Evolutionary conservation across 2,329 filamentous ascomycete genomes (phyloP).

Genomic region (Claviceps quebecensis): DNA sequence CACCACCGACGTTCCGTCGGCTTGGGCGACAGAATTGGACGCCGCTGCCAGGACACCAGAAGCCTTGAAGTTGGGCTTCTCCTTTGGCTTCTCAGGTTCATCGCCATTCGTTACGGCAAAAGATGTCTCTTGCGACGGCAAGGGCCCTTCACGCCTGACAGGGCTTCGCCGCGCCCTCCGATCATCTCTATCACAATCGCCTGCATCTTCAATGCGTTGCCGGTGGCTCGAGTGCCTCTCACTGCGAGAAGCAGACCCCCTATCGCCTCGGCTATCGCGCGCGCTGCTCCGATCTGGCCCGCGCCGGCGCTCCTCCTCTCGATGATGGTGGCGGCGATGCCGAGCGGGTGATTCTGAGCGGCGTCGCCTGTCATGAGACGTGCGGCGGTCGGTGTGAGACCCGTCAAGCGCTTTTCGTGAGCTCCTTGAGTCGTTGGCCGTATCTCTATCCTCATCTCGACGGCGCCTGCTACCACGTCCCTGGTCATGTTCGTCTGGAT

Average conservation of each 20-base stretch:
- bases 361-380: constrained; percentile 18
- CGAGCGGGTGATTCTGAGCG: constrained; percentile 16
- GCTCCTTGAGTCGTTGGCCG: constrained; percentile 9
- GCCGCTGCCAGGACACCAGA: constrained; percentile 78
- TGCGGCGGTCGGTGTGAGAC: constrained; percentile 14
- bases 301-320: constrained; percentile 13
- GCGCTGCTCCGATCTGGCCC: constrained; percentile 7
- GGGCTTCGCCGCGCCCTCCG: constrained; percentile 8
- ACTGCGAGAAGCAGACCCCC: constrained; percentile 21
- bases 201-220: constrained; percentile 8
- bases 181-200: constrained; percentile 10
- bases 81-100: constrained; percentile 47
- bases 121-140: constrained; percentile 46
- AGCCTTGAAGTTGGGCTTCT: constrained; percentile 74
- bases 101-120: constrained; percentile 40
- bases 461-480: constrained; percentile 5
- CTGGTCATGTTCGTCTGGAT: constrained; percentile 12
- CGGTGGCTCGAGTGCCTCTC: constrained; percentile 14
- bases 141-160: constrained; percentile 28
- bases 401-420: constrained; percentile 11
- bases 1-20: constrained; percentile 58
- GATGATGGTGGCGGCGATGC: constrained; percentile 8
- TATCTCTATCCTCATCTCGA: constrained; percentile 3
- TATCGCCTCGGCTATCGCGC: constrained; percentile 8
- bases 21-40: constrained; percentile 62